A percentile compares a stretch with the other conserved stretches of the same genome.
These are phyloP conservation scores for Phialophora expanda DNA, from an alignment of 2,329 filamentous ascomycete species.

Conservation along the genomic window DNA sequence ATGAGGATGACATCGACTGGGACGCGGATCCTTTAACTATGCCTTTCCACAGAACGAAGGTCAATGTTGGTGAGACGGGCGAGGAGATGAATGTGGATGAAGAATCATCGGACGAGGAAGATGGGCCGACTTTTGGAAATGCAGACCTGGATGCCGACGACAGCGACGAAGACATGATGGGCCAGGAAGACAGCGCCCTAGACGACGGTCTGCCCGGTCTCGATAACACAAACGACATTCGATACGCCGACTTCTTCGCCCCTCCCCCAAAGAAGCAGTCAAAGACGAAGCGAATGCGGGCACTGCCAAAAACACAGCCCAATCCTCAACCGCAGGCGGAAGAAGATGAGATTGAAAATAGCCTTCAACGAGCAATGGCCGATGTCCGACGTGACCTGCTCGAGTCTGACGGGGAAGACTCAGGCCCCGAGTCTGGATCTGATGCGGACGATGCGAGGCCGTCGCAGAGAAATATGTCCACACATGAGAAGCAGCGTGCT, in stretches of 20 bases:
- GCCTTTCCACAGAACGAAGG: constrained; percentile 42
- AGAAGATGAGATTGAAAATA: constrained; percentile 61
- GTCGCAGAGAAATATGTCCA: constrained; percentile 57
- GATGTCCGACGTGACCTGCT: constrained; percentile 90
- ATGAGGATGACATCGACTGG: constrained; percentile 90
- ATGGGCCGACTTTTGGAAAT: constrained; percentile 82
- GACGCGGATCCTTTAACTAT: constrained; percentile 71
- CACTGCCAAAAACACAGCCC: constrained; percentile 60
- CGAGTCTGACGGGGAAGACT: constrained; percentile 69
- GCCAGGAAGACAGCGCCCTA: constrained; percentile 58
- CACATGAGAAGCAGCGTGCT: constrained; percentile 84
- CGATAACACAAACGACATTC: constrained; percentile 83
- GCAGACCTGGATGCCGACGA: constrained; percentile 73
- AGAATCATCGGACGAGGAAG: constrained; percentile 70
- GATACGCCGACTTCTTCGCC: constrained; percentile 92
- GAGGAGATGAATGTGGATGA: constrained; percentile 46
- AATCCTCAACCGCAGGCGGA: constrained; percentile 51
- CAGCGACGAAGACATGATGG: constrained; percentile 64
- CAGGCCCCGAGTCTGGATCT: constrained; percentile 62
- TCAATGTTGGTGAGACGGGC: constrained; percentile 18
- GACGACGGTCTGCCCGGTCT: constrained; percentile 62
- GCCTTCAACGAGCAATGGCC: constrained; percentile 81
- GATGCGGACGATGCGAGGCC: constrained; percentile 31
- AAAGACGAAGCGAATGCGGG: constrained; percentile 60
- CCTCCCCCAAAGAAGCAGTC: constrained; percentile 75